phyloP scores from a whole-genome alignment of 768 basidiomycete genomes.

The Leccinellum albellum region DNA sequence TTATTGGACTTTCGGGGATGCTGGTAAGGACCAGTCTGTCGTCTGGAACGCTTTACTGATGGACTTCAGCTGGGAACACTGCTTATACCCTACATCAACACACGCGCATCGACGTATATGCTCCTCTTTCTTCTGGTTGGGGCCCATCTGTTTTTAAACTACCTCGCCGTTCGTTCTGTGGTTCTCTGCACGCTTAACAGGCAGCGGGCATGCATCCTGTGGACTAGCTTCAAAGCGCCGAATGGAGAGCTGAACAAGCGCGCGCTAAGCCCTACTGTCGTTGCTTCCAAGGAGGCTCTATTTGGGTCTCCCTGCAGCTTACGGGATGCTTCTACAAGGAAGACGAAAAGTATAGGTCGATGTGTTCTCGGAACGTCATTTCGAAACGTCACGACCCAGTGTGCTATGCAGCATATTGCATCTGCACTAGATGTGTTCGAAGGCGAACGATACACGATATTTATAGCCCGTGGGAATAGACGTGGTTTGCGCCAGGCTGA shows the following conservation, averaged over 20 bases:
- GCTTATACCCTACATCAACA: slow-evolving; percentile 54
- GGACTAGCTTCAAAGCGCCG: slow-evolving; percentile 31
- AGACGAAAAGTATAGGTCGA: slow-evolving; percentile 32
- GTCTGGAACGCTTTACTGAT: not conserved
- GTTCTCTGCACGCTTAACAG: slow-evolving; percentile 56
- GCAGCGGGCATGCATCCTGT: slow-evolving; percentile 53
- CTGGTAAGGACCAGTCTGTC: slow-evolving; percentile 40
- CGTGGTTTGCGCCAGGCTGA: not conserved
- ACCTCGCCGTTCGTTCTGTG: slow-evolving; percentile 55
- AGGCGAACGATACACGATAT: slow-evolving; percentile 50
- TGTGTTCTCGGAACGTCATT: slow-evolving; percentile 52
- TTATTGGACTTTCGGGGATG: slow-evolving; percentile 64
- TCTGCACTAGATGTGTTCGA: slow-evolving; percentile 39
- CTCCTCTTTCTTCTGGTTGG: slow-evolving; percentile 48
- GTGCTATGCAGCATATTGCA: slow-evolving; percentile 13
- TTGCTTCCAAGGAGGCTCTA: slow-evolving; percentile 44
- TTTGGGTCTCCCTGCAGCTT: slow-evolving; percentile 40
- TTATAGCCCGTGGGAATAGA: slow-evolving; percentile 32
- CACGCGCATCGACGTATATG: slow-evolving; percentile 45
- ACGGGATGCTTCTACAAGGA: slow-evolving; percentile 34
- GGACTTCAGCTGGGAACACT: slow-evolving; percentile 50
- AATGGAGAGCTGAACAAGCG: slow-evolving; percentile 8
- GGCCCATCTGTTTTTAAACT: slow-evolving; percentile 57
- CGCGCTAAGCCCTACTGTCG: slow-evolving; percentile 33
- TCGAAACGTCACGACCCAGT: slow-evolving; percentile 17